These are phyloP conservation scores for Pouteria glomerata DNA, from an alignment of 148 eudicot genomes.

Conservation along the genomic window DNA sequence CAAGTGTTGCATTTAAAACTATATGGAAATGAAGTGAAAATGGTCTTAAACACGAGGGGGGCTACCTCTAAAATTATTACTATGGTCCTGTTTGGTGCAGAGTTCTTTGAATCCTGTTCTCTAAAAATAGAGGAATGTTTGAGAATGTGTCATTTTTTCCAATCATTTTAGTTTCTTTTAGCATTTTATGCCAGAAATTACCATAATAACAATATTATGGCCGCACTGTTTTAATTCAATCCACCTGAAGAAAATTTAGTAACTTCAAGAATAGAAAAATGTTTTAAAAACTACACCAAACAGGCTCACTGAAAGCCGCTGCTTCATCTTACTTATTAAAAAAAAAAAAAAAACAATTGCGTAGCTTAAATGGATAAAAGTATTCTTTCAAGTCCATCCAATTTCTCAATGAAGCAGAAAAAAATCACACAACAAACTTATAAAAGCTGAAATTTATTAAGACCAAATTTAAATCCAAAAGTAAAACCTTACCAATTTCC, in stretches of 20 bases:
- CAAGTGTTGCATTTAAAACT: too few species aligned
- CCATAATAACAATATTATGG: too few species aligned
- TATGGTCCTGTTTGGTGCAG: neutral
- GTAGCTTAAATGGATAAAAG: too few species aligned
- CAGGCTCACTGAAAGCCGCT: neutral
- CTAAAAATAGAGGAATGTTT: neutral
- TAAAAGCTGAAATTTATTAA: neutral
- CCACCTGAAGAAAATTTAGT: neutral
- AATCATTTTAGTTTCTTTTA: too few species aligned
- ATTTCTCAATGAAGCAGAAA: neutral
- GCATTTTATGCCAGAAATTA: too few species aligned
- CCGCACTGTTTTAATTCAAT: neutral
- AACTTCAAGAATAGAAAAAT: neutral
- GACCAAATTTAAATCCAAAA: neutral
- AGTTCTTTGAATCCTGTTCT: neutral
- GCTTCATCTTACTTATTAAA: neutral
- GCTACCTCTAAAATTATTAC: neutral
- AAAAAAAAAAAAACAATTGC: too few species aligned
- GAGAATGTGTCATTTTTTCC: neutral
- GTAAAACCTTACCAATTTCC: constrained; percentile 31
- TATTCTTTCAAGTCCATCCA: too few species aligned
- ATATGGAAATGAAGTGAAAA: too few species aligned
- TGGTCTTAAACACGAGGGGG: too few species aligned
- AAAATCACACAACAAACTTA: neutral
- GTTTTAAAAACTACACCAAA: neutral